phyloP scores from a whole-genome alignment of 2,329 filamentous ascomycete genomes.

The Fusarium pseudonygamai region DNA sequence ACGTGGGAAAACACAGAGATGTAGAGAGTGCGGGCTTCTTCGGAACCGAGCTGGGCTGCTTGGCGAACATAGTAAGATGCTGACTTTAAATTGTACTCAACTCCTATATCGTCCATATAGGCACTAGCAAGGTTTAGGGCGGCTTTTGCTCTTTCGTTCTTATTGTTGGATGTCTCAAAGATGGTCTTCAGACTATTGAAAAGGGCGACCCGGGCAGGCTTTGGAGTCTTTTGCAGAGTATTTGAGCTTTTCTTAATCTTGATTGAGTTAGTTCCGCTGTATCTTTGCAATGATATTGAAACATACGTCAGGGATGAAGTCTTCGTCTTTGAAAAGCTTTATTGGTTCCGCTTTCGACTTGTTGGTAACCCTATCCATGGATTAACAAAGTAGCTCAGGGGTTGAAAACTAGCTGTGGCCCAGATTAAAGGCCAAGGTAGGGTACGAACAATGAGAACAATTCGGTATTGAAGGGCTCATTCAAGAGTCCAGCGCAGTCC shows the following conservation, averaged over 20 bases:
- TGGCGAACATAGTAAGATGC: not conserved
- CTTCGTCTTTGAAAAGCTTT: not conserved
- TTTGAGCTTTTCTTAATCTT: not conserved
- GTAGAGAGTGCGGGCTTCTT: not conserved
- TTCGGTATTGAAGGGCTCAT: not conserved
- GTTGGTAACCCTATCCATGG: not conserved
- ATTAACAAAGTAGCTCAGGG: not conserved
- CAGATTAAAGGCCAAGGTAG: accelerated
- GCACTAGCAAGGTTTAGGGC: not conserved
- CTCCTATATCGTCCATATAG: not conserved
- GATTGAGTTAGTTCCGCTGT: not conserved
- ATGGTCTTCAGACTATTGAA: not conserved
- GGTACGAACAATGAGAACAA: not conserved
- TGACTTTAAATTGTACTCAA: not conserved
- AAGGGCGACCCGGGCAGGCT: not conserved
- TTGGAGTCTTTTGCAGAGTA: not conserved
- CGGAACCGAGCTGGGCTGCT: not conserved
- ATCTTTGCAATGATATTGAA: too few species aligned
- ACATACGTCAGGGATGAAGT: not conserved
- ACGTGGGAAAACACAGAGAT: not conserved
- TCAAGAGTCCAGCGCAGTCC: not conserved
- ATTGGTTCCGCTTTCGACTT: not conserved
- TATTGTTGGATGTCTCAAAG: not conserved
- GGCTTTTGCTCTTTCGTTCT: not conserved
- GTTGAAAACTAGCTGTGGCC: not conserved